Percentiles rank a stretch among this genome's conserved stretches.
These are phyloP conservation scores for Gelatoporia subvermispora DNA, from an alignment of 768 basidiomycete genomes.

Conservation along the genomic window DNA sequence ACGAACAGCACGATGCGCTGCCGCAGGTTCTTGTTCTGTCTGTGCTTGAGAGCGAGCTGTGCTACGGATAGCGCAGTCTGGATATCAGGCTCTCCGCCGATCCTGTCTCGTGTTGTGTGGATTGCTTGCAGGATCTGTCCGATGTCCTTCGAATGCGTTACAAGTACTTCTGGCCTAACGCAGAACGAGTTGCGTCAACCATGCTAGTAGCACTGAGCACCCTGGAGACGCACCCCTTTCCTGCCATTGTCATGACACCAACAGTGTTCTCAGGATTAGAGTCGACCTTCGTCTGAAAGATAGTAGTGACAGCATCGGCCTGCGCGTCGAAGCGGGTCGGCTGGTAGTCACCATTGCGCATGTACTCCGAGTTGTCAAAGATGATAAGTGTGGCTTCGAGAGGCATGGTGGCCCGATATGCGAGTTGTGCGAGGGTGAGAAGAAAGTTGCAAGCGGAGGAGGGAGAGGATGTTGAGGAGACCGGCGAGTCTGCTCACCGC, in stretches of 20 bases:
- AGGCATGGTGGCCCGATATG: constrained; percentile 58
- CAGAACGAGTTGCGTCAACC: background rate
- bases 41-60: constrained; percentile 93
- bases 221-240: constrained; percentile 64
- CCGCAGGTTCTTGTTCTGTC: constrained; percentile 97
- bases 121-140: constrained; percentile 85
- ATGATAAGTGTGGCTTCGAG: constrained; percentile 98
- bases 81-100: constrained; percentile 82
- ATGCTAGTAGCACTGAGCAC: background rate
- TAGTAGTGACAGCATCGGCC: constrained; percentile 81
- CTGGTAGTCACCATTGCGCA: constrained; percentile 90
- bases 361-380: constrained; percentile 96
- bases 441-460: constrained; percentile 1
- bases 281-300: constrained; percentile 91
- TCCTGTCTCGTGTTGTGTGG: constrained; percentile 62
- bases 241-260: constrained; percentile 97
- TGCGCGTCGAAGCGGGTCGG: constrained; percentile 90
- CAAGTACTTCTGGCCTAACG: constrained; percentile 86
- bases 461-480: constrained; percentile 17
- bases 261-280: constrained; percentile 98
- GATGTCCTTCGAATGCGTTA: constrained; percentile 92
- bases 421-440: background rate
- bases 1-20: constrained; percentile 95
- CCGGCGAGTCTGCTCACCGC: background rate
- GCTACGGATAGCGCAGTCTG: constrained; percentile 90